Base-by-base conservation (phyloP, 1,284 basidiomycete species). In the Fistulinella cinereoalba region DNA sequence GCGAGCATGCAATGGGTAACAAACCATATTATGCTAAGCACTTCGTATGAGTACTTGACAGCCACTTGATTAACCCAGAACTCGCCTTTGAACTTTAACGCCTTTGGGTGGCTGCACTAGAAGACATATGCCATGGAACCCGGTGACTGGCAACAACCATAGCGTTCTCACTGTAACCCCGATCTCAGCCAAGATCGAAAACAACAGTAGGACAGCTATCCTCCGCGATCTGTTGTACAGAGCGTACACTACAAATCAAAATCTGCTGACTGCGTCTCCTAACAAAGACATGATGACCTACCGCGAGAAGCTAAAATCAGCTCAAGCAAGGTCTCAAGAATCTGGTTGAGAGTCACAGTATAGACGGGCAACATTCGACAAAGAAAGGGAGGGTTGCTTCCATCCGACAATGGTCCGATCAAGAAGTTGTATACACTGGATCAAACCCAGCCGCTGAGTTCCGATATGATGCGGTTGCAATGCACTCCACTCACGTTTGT, bases 221-320 rank as follows among this genome's bases (percentile, higher is more conserved):
- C 5, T 53, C n/a, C 23, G 56, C 13, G 60, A 58, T 40, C 41
- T 43, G 15, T 62, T 57, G 13, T 58, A 58, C 8, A 62, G 28
- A 23, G 52, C 57, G 29, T 49, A 49, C 21, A 60, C 56, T 58
- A n/a, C 34, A 13, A 12, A 1, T 1, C 3, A 19, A n/a, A 29
- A 48, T 11, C 21, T 22, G 22, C 15, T 15, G n/a, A 38, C 41
- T 28, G 25, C 5, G 19, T 33, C 29, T 16, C 23, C 6, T 32
- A 15, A 29, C 18, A 40, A 27, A 6, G 28, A 9, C 23, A 40
- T 24, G 32, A 2, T 2, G 21, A 48, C 57, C 47, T 37, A 61
- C 56, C 23, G 10, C 56, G 57, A 36, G 21, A 29, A 6, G 46
- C 60, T 47, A 58, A 37, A 24, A 60, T 28, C 28, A 60, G 3